Evolutionary conservation across 768 basidiomycete genomes (phyloP).

Genomic region (Galerina marginata): DNA sequence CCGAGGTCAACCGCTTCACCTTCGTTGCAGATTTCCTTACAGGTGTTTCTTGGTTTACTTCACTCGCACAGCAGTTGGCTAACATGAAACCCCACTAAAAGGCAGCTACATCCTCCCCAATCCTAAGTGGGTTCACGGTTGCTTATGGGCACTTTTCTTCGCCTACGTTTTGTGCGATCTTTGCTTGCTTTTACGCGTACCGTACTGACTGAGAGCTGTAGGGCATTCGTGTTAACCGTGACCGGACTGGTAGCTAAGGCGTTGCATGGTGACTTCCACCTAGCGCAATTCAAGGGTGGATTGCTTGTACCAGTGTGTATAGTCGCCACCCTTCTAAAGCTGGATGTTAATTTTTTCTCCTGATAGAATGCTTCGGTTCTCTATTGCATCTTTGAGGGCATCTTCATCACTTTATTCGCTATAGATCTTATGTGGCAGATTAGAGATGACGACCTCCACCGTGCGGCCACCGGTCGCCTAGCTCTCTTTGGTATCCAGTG

Average conservation of each 20-base stretch:
- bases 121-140: constrained; percentile 3
- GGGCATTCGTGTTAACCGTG: constrained; percentile 1
- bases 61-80: background rate
- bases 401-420: background rate
- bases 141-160: constrained; percentile 4
- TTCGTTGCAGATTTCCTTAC: constrained; percentile 3
- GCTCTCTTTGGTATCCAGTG: background rate
- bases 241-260: constrained; percentile 2
- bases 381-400: constrained; percentile 5
- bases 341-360: background rate
- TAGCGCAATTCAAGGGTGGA: constrained; percentile 5
- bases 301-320: background rate
- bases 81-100: background rate
- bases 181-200: background rate
- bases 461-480: background rate
- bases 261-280: constrained; percentile 2
- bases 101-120: constrained; percentile 5
- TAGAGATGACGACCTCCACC: background rate
- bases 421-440: constrained; percentile 4
- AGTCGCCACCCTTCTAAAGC: too few species aligned
- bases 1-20: constrained; percentile 6
- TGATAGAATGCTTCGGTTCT: constrained; percentile 3
- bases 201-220: background rate
- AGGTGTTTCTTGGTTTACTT: background rate
- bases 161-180: background rate